Percentiles rank a stretch among this genome's conserved stretches.
These are phyloP conservation scores for Debaryomyces psychrophilus DNA, from an alignment of 1,139 yeast species.

Conservation along the genomic window DNA sequence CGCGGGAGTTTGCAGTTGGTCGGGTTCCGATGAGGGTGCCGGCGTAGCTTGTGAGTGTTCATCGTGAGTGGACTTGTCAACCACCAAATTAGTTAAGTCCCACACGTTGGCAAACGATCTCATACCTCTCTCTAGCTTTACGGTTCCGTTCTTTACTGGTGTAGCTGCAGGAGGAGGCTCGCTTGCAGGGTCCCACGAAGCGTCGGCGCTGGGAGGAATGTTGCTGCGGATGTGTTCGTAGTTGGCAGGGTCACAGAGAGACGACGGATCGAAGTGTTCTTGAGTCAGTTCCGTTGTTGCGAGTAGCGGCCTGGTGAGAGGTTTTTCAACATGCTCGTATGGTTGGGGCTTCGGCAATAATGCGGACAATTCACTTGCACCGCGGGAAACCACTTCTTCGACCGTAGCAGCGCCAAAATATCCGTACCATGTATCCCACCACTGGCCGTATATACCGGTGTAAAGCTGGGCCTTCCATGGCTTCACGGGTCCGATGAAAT, in stretches of 20 bases:
- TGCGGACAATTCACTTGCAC: background rate
- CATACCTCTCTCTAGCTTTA: slow-evolving; percentile 16
- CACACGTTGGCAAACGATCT: slow-evolving; percentile 22
- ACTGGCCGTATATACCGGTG: slow-evolving; percentile 31
- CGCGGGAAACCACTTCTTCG: slow-evolving; percentile 15
- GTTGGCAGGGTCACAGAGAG: slow-evolving; percentile 34
- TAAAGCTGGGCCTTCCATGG: slow-evolving; percentile 64
- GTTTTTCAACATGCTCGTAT: background rate
- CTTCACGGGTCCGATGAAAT: slow-evolving; percentile 78
- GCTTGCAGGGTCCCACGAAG: slow-evolving; percentile 44
- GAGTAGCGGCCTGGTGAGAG: background rate
- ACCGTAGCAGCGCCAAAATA: slow-evolving; percentile 30
- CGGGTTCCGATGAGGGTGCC: background rate
- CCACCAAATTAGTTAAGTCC: slow-evolving; percentile 16
- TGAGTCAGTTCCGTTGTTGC: background rate
- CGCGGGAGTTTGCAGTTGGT: background rate
- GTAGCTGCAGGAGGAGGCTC: slow-evolving; percentile 35
- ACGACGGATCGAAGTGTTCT: slow-evolving; percentile 15
- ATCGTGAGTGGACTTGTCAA: background rate
- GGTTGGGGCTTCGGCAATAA: background rate
- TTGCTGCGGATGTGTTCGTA: slow-evolving; percentile 28
- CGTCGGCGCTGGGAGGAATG: slow-evolving; percentile 27
- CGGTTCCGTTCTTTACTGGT: background rate
- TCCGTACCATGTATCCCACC: slow-evolving; percentile 51
- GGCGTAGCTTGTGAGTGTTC: background rate